Evolutionary conservation across 305 asterid species (phyloP).

Genomic region (Withania somnifera): DNA sequence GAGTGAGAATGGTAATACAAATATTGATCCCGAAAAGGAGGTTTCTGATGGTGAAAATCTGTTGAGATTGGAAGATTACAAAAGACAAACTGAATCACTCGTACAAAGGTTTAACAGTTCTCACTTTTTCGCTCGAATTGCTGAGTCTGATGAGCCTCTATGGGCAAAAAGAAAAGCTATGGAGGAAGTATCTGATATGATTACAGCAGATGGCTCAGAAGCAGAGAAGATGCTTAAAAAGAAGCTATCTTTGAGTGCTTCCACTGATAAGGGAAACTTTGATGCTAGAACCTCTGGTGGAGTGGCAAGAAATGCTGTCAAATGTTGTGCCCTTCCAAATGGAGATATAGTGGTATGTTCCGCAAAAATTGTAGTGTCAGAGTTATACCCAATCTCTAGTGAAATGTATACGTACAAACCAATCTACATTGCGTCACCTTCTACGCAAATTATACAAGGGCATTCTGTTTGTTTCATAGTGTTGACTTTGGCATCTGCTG

Average conservation of each 20-base stretch:
- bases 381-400: not conserved
- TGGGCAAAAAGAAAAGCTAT: conserved; percentile 70
- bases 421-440: not conserved
- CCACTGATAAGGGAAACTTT: conserved; percentile 72
- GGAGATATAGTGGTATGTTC: conserved; percentile 98
- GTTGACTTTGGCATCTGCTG: not conserved
- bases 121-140: conserved; percentile 84
- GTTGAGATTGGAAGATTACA: conserved; percentile 84
- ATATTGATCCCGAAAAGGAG: conserved; percentile 30
- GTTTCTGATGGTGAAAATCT: conserved; percentile 72
- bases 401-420: not conserved
- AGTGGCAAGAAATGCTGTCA: conserved; percentile 79
- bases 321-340: conserved; percentile 74
- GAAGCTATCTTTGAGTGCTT: conserved; percentile 41
- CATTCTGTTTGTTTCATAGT: not conserved
- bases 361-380: conserved; percentile 11
- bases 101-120: conserved; percentile 62
- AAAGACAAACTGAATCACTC: conserved; percentile 63
- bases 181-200: conserved; percentile 38
- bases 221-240: conserved; percentile 18
- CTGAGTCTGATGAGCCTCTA: conserved; percentile 73
- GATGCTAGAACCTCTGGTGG: conserved; percentile 86
- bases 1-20: conserved; percentile 28
- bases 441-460: not conserved
- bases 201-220: conserved; percentile 31